phyloP scores from a whole-genome alignment of 208 protist genomes.

The Trypanosoma boissoni region DNA sequence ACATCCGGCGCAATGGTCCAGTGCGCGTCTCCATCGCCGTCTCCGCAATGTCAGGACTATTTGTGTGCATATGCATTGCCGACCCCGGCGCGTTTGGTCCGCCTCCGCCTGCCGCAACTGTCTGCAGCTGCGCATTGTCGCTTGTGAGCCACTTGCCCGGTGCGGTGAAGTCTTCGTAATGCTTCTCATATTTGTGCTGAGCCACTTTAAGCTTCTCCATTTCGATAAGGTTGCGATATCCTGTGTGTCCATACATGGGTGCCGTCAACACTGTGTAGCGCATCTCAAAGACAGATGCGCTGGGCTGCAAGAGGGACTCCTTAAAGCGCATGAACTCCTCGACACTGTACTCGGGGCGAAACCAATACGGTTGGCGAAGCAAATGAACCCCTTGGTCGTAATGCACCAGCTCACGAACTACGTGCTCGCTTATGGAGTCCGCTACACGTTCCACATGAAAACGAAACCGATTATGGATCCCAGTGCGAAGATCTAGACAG shows the following conservation, averaged over 20 bases:
- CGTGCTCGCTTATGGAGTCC: constrained; percentile 84
- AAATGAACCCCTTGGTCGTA: constrained; percentile 83
- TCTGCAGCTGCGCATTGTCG: constrained; percentile 76
- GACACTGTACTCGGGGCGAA: constrained; percentile 86
- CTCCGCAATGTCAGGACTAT: constrained; percentile 30
- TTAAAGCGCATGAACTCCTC: constrained; percentile 90
- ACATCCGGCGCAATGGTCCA: constrained; percentile 46
- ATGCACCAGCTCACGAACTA: constrained; percentile 77
- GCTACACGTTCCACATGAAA: constrained; percentile 89
- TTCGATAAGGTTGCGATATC: constrained; percentile 79
- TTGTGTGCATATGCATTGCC: constrained; percentile 64
- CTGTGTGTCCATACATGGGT: constrained; percentile 49
- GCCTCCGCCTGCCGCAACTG: constrained; percentile 60
- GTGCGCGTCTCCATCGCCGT: constrained; percentile 72
- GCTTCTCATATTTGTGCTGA: constrained; percentile 89
- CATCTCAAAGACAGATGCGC: constrained; percentile 82
- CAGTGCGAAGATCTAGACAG: constrained; percentile 85
- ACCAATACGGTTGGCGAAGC: constrained; percentile 85
- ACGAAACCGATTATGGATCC: constrained; percentile 88
- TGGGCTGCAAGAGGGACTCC: constrained; percentile 83
- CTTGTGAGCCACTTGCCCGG: constrained; percentile 79
- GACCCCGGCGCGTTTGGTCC: constrained; percentile 63
- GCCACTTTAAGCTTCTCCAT: constrained; percentile 86
- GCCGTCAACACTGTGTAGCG: constrained; percentile 75
- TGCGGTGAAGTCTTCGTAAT: constrained; percentile 83